Conservation (phyloP, 2,329 filamentous ascomycete species). For the Ceratocystis ficicola region DNA sequence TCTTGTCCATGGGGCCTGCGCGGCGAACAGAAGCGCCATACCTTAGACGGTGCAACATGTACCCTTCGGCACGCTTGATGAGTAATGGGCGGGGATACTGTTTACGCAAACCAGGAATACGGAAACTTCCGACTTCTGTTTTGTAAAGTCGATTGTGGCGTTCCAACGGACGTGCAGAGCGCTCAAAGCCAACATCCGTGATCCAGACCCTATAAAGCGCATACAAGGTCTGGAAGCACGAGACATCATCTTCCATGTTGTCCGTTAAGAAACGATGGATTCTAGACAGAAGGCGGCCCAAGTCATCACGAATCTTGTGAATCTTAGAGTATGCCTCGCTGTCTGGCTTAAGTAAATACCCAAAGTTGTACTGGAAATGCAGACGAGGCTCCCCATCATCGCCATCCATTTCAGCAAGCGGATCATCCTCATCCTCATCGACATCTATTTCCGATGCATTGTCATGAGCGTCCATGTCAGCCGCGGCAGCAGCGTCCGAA, state of each 20-base stretch:
- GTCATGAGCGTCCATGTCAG: conserved; percentile 41
- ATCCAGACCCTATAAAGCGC: conserved; percentile 93
- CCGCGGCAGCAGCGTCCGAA: conserved; percentile 28
- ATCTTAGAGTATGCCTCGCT: conserved; percentile 57
- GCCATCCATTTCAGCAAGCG: conserved; percentile 46
- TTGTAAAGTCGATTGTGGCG: conserved; percentile 72
- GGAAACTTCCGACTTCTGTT: conserved; percentile 82
- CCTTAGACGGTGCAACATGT: conserved; percentile 84
- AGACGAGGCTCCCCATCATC: conserved; percentile 75
- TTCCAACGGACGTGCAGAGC: conserved; percentile 86
- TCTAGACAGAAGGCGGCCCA: conserved; percentile 67
- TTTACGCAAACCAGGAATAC: conserved; percentile 84
- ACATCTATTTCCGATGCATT: conserved; percentile 33
- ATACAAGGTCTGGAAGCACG: conserved; percentile 87
- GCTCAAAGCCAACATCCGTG: conserved; percentile 90
- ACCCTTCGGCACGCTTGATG: conserved; percentile 83
- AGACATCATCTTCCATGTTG: conserved; percentile 88
- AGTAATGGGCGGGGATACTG: conserved; percentile 86
- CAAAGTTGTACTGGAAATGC: conserved; percentile 77
- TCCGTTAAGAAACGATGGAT: conserved; percentile 73
- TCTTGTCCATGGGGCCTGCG: conserved; percentile 81
- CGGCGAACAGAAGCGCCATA: conserved; percentile 83
- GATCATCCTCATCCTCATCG: conserved; percentile 38
- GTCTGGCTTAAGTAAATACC: conserved; percentile 56
- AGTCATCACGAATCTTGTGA: conserved; percentile 65